Conservation (phyloP, 306 rosid genomes). For the Senna siamea region DNA sequence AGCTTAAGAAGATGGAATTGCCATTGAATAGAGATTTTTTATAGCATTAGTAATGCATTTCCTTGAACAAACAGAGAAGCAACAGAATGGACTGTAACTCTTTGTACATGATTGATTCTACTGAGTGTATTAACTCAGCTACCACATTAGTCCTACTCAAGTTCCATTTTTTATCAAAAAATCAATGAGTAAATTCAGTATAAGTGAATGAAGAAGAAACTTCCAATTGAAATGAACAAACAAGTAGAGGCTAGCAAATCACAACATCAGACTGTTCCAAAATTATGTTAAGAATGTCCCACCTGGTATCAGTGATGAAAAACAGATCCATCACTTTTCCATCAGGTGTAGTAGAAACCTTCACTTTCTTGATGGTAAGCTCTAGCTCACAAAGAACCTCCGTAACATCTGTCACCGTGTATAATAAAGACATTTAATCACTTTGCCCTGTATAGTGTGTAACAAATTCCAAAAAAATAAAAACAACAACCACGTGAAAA, state of each 20-base stretch:
- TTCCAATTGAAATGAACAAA: too few species aligned
- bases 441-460: neutral
- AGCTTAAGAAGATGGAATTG: conserved; percentile 25
- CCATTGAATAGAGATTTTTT: neutral
- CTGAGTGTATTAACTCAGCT: conserved; percentile 13
- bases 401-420: conserved; percentile 70
- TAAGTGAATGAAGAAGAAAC: too few species aligned
- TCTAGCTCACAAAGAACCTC: conserved; percentile 86
- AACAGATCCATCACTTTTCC: conserved; percentile 90
- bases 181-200: too few species aligned
- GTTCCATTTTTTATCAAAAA: too few species aligned
- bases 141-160: too few species aligned
- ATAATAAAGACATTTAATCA: conserved; percentile 28
- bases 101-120: conserved; percentile 19
- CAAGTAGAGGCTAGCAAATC: neutral
- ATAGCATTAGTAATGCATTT: too few species aligned
- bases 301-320: conserved; percentile 93
- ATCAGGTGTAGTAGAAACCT: conserved; percentile 95
- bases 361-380: conserved; percentile 86
- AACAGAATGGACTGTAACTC: too few species aligned
- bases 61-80: too few species aligned
- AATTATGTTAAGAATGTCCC: neutral
- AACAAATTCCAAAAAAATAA: neutral
- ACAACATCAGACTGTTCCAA: too few species aligned
- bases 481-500: neutral